Percentiles rank a stretch among this genome's conserved stretches.
These are phyloP conservation scores for Encephalitozoon hellem DNA, from an alignment of 371 early-diverging fungal genomes.

Conservation along the genomic window DNA sequence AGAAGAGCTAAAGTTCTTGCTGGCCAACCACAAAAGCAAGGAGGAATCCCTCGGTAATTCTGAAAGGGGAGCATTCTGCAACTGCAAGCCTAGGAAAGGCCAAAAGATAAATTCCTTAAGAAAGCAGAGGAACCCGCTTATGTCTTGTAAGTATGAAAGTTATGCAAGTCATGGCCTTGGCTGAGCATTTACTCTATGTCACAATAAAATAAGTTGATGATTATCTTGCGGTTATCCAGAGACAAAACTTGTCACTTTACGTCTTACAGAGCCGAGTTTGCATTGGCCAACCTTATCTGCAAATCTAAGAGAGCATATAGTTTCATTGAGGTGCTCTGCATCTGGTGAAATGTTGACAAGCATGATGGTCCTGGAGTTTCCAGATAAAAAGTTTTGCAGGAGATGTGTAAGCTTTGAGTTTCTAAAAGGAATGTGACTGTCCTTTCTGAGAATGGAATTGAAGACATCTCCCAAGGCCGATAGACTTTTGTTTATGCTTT, in stretches of 20 bases:
- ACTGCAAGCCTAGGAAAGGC: not conserved
- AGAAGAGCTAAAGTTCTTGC: not conserved
- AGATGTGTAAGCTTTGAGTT: slow-evolving; percentile 88
- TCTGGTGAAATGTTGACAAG: slow-evolving; percentile 86
- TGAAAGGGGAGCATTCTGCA: not conserved
- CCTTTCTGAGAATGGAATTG: slow-evolving; percentile 67
- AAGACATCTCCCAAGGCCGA: slow-evolving; percentile 84
- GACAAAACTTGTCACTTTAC: slow-evolving; percentile 17
- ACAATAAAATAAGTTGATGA: not conserved
- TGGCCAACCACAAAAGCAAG: not conserved
- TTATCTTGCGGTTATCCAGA: not conserved
- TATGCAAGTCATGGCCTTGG: not conserved
- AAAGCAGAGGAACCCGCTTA: not conserved
- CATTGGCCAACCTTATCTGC: slow-evolving; percentile 73
- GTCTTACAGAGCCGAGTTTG: slow-evolving; percentile 29
- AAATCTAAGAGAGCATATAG: slow-evolving; percentile 81
- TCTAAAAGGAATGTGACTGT: slow-evolving; percentile 80
- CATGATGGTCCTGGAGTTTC: slow-evolving; percentile 90
- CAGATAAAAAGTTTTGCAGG: slow-evolving; percentile 72
- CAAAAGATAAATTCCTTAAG: not conserved
- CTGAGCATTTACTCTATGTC: not conserved
- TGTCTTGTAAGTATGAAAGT: not conserved
- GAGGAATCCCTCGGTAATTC: not conserved
- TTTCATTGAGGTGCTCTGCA: slow-evolving; percentile 69
- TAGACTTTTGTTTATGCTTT: slow-evolving; percentile 88